These are phyloP conservation scores for Globisporangium nunn DNA, from an alignment of 352 stramenopile genomes.

Conservation along the genomic window DNA sequence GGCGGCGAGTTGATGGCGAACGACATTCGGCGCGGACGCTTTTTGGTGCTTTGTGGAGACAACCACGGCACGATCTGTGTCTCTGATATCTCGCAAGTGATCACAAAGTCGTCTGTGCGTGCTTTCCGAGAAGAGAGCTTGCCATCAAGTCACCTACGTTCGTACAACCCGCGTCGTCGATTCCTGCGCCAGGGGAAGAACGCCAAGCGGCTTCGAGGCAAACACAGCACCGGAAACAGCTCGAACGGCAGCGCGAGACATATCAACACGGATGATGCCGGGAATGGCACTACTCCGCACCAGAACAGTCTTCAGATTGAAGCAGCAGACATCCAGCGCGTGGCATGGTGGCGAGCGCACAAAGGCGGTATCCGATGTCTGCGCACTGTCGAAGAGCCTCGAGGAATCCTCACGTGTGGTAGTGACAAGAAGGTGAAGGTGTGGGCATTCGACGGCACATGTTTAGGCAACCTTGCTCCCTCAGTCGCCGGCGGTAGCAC, in stretches of 20 bases:
- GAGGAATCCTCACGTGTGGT: constrained; percentile 50
- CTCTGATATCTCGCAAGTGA: constrained; percentile 45
- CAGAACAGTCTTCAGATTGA: constrained; percentile 6
- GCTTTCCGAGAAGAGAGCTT: constrained; percentile 55
- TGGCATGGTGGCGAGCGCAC: constrained; percentile 52
- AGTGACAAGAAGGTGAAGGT: constrained; percentile 54
- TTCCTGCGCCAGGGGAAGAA: constrained; percentile 66
- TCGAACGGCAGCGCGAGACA: background rate
- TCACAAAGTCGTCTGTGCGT: constrained; percentile 28
- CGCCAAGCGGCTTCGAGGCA: constrained; percentile 34
- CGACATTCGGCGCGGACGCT: constrained; percentile 37
- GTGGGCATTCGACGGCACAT: constrained; percentile 45
- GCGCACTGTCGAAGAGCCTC: constrained; percentile 50
- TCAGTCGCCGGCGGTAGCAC: background rate
- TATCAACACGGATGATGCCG: background rate
- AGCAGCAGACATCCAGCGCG: constrained; percentile 27
- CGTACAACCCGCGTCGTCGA: constrained; percentile 65
- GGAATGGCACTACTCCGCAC: too few relatives aligned
- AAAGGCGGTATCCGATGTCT: constrained; percentile 37
- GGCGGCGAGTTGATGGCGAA: constrained; percentile 42
- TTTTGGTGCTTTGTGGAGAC: constrained; percentile 34
- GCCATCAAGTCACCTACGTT: constrained; percentile 38
- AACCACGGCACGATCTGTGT: constrained; percentile 41
- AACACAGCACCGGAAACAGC: constrained; percentile 21
- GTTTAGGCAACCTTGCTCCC: constrained; percentile 26